Evolutionary conservation across 495 filamentous ascomycete species (phyloP).

Genomic region (Thermothielavioides terrestris): DNA sequence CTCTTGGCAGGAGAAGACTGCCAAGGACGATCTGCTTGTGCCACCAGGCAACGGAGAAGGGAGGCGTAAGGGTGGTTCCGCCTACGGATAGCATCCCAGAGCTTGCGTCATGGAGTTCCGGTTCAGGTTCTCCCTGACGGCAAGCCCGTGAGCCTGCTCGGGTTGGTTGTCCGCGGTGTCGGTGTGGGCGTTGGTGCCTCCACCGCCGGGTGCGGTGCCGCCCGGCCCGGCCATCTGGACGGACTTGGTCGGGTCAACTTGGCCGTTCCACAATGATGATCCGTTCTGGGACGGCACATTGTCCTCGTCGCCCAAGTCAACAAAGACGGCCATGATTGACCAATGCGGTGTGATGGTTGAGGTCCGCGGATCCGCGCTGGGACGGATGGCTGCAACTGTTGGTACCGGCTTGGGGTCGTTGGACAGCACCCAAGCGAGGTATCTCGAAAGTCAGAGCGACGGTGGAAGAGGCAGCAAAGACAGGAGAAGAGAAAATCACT

Average conservation of each 20-base stretch:
- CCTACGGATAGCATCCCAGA: constrained; percentile 85
- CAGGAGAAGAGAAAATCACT: background rate
- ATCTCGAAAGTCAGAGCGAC: too few relatives aligned
- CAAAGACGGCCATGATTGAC: constrained; percentile 51
- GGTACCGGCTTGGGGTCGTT: too few relatives aligned
- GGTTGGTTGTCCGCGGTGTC: constrained; percentile 1
- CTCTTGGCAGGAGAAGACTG: constrained; percentile 18
- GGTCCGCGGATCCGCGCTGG: background rate
- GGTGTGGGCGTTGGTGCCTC: background rate
- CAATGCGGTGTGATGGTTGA: background rate
- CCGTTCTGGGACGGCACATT: constrained; percentile 35
- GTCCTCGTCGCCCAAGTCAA: constrained; percentile 53
- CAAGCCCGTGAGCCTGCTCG: constrained; percentile 18
- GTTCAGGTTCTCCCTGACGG: constrained; percentile 52
- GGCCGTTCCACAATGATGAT: background rate
- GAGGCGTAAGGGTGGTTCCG: constrained; percentile 28
- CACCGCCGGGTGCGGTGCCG: background rate
- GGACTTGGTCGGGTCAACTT: constrained; percentile 4
- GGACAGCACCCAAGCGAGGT: too few relatives aligned
- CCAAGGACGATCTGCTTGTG: constrained; percentile 1
- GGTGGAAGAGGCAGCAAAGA: background rate
- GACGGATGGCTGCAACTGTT: too few relatives aligned
- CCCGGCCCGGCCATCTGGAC: background rate
- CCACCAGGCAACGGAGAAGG: constrained; percentile 11
- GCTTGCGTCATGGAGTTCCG: constrained; percentile 63